Evolutionary conservation across 805 yeast species (phyloP).

Genomic region (Grigorovia transvaalensis): DNA sequence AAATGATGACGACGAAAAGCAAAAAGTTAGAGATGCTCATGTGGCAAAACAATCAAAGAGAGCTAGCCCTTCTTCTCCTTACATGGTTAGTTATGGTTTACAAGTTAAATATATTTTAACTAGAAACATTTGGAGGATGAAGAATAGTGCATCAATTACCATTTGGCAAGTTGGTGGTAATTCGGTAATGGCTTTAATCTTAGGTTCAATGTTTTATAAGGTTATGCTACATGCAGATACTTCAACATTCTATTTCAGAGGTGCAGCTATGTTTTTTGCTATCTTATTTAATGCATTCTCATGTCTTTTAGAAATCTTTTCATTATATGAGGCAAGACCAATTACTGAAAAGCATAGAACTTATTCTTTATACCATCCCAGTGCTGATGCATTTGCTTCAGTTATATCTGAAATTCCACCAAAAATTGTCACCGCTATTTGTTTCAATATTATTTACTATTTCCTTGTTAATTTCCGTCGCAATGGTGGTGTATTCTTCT

Average conservation of each 20-base stretch:
- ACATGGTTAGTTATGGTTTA: conserved; percentile 40
- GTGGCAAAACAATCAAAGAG: conserved; percentile 42
- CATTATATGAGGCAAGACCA: conserved; percentile 44
- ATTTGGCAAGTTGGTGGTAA: conserved; percentile 36
- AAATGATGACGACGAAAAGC: conserved; percentile 17
- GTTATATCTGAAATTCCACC: conserved; percentile 42
- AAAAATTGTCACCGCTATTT: conserved; percentile 36
- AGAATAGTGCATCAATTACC: conserved; percentile 41
- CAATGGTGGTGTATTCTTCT: conserved; percentile 44
- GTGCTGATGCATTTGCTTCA: conserved; percentile 49
- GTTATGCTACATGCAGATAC: conserved; percentile 30
- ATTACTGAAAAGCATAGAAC: conserved; percentile 50
- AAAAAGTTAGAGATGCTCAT: conserved; percentile 32
- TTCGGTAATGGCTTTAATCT: conserved; percentile 42
- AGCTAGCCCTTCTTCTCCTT: conserved; percentile 40
- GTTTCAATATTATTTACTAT: conserved; percentile 41
- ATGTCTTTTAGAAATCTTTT: conserved; percentile 47
- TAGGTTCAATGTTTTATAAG: conserved; percentile 51
- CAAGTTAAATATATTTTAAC: conserved; percentile 39
- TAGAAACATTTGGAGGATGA: conserved; percentile 40
- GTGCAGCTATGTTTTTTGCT: conserved; percentile 60
- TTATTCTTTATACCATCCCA: conserved; percentile 48
- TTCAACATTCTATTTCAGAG: conserved; percentile 41
- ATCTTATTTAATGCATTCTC: conserved; percentile 53
- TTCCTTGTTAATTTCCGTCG: conserved; percentile 46